Evolutionary conservation across 129 eudicot species (phyloP).

Genomic region (Tagetes erecta): DNA sequence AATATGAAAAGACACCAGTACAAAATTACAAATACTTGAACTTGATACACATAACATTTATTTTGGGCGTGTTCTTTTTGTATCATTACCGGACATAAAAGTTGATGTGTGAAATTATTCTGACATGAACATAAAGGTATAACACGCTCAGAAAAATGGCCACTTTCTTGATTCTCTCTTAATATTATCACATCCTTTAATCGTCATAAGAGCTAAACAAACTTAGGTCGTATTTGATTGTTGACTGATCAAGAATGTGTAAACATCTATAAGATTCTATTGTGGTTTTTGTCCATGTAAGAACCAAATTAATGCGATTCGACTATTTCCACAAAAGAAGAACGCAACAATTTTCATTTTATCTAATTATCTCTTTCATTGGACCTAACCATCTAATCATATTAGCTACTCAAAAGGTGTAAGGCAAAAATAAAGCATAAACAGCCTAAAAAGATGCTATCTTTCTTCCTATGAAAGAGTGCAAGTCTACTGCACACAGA

Average conservation of each 20-base stretch:
- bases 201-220: neutral
- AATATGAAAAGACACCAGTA: too few species aligned
- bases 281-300: neutral
- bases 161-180: too few species aligned
- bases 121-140: too few species aligned
- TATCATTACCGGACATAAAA: too few species aligned
- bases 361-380: neutral
- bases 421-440: neutral
- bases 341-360: neutral
- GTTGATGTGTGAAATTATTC: too few species aligned
- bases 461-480: neutral
- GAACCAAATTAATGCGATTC: constrained; percentile 2
- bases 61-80: too few species aligned
- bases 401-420: neutral
- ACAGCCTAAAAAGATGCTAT: constrained; percentile 4
- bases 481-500: neutral
- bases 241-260: constrained; percentile 4
- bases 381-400: neutral
- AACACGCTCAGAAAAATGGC: too few species aligned
- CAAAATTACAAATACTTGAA: too few species aligned
- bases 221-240: neutral
- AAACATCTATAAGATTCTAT: constrained; percentile 17
- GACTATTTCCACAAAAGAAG: constrained; percentile 14
- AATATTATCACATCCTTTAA: neutral
- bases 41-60: too few species aligned